A percentile compares a stretch with the other conserved stretches of the same genome.
These are phyloP conservation scores for Chaetomium olivaceum DNA, from an alignment of 2,329 filamentous ascomycete genomes.

Conservation along the genomic window DNA sequence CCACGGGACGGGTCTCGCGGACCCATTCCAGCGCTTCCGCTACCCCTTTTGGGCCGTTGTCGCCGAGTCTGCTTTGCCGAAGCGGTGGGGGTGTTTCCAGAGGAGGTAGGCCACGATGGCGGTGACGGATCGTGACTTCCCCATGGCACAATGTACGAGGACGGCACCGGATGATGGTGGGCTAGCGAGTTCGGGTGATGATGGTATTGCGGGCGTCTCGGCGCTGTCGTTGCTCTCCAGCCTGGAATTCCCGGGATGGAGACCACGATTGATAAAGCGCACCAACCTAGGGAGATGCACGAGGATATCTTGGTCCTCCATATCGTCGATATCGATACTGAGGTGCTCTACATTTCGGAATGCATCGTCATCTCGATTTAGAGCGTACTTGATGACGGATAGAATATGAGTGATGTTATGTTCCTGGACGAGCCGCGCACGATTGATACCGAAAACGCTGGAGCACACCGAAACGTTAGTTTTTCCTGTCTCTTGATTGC, in stretches of 20 bases:
- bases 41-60: slow-evolving; percentile 50
- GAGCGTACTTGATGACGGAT: slow-evolving; percentile 63
- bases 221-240: neutral
- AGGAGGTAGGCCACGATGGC: slow-evolving; percentile 84
- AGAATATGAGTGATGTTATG: slow-evolving; percentile 85
- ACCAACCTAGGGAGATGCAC: slow-evolving; percentile 77
- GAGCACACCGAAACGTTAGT: slow-evolving; percentile 34
- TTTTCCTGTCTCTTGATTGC: neutral
- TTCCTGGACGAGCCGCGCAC: slow-evolving; percentile 67
- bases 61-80: slow-evolving; percentile 50
- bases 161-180: slow-evolving; percentile 44
- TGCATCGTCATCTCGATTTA: slow-evolving; percentile 48
- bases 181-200: too few species aligned
- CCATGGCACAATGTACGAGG: slow-evolving; percentile 80
- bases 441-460: slow-evolving; percentile 78
- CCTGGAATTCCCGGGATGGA: slow-evolving; percentile 42
- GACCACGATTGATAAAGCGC: slow-evolving; percentile 76
- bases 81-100: slow-evolving; percentile 60
- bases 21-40: slow-evolving; percentile 67
- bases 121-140: slow-evolving; percentile 88
- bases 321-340: slow-evolving; percentile 83
- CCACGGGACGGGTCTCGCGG: slow-evolving; percentile 69
- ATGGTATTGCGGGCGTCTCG: slow-evolving; percentile 1
- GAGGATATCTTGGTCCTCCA: slow-evolving; percentile 84
- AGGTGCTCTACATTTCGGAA: slow-evolving; percentile 64